A percentile compares a stretch with the other conserved stretches of the same genome.
Evolutionary conservation across 2,329 filamentous ascomycete genomes (phyloP).

Genomic region (Botrytis elliptica): DNA sequence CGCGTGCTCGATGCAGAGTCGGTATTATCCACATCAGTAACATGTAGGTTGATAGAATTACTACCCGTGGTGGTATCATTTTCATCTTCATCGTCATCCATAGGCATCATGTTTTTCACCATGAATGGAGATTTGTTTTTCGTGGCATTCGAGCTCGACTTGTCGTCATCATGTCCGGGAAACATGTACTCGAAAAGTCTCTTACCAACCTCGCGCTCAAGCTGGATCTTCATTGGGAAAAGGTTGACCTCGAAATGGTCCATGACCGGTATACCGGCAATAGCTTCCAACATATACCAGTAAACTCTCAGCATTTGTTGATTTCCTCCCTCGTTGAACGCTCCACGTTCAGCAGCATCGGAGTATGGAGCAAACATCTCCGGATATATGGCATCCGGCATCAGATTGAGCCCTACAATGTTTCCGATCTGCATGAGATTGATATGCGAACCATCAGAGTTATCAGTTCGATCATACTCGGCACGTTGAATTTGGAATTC

Average conservation of each 20-base stretch:
- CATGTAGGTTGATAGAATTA: slow-evolving; percentile 25
- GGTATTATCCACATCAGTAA: slow-evolving; percentile 42
- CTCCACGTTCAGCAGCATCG: slow-evolving; percentile 61
- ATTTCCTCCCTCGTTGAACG: slow-evolving; percentile 55
- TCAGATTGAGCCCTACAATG: slow-evolving; percentile 83
- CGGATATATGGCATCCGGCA: slow-evolving; percentile 88
- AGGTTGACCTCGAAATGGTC: slow-evolving; percentile 95
- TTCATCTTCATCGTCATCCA: slow-evolving; percentile 38
- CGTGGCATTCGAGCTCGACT: slow-evolving; percentile 40
- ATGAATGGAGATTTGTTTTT: slow-evolving; percentile 63
- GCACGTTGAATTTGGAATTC: slow-evolving; percentile 91
- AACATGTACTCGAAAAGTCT: slow-evolving; percentile 97
- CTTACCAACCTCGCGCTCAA: slow-evolving; percentile 90
- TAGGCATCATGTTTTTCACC: slow-evolving; percentile 51
- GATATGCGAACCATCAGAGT: slow-evolving; percentile 93
- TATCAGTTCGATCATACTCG: slow-evolving; percentile 92
- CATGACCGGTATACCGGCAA: slow-evolving; percentile 95
- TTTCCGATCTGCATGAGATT: slow-evolving; percentile 88
- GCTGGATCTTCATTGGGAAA: slow-evolving; percentile 88
- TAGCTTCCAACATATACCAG: slow-evolving; percentile 98
- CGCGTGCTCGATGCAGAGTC: slow-evolving; percentile 59
- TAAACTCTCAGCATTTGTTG: slow-evolving; percentile 89
- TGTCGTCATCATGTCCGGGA: slow-evolving; percentile 62
- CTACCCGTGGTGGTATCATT: slow-evolving; percentile 40
- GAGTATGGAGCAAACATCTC: slow-evolving; percentile 92